phyloP scores from a whole-genome alignment of 2,329 filamentous ascomycete species.

The Xylaria sp. region DNA sequence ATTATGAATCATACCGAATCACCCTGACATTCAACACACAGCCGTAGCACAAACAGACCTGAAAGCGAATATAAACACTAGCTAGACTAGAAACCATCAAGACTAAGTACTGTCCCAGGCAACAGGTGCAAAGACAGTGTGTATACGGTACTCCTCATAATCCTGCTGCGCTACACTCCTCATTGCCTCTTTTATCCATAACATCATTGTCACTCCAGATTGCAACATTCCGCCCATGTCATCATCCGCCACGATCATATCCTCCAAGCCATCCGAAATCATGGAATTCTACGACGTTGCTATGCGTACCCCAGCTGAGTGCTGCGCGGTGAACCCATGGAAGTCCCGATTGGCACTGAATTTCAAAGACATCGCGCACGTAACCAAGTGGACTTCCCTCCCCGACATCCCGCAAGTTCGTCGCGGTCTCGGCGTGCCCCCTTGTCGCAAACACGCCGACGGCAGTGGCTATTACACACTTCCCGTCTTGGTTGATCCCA shows the following conservation, averaged over 20 bases:
- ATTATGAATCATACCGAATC: background rate
- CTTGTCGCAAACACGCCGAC: constrained; percentile 60
- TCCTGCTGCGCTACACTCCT: too few relatives aligned
- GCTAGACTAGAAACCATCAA: too few relatives aligned
- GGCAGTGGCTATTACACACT: constrained; percentile 65
- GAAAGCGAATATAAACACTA: too few relatives aligned
- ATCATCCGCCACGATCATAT: constrained; percentile 34
- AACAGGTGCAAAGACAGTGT: background rate
- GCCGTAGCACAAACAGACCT: background rate
- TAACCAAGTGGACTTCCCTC: constrained; percentile 56
- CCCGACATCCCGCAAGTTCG: constrained; percentile 51
- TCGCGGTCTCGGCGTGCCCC: constrained; percentile 55
- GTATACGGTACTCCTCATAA: too few relatives aligned
- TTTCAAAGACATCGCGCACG: constrained; percentile 43
- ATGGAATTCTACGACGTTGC: constrained; percentile 50
- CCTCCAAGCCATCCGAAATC: background rate
- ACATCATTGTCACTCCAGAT: background rate
- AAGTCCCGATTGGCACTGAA: constrained; percentile 47
- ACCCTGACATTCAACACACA: background rate
- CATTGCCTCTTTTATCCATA: background rate
- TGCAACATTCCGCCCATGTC: background rate
- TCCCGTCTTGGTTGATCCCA: constrained; percentile 58
- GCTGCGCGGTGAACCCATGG: constrained; percentile 42
- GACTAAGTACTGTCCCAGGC: too few relatives aligned
- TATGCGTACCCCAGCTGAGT: constrained; percentile 39